These are phyloP conservation scores for Dendrobium officinale DNA, from an alignment of 106 monocot genomes.

Conservation along the genomic window DNA sequence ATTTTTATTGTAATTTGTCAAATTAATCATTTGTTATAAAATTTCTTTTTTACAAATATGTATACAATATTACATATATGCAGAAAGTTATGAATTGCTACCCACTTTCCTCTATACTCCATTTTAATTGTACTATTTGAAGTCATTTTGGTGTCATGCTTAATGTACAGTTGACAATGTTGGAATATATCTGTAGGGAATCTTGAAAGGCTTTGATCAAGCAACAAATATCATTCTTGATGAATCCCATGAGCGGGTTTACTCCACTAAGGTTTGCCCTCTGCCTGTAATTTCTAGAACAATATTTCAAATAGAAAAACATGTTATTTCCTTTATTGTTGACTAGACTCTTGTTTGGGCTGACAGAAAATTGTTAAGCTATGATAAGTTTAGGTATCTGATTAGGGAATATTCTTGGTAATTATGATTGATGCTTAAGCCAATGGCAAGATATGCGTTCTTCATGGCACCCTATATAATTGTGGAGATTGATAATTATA, in stretches of 20 bases:
- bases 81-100: background rate
- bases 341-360: background rate
- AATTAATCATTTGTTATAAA: slow-evolving; percentile 2
- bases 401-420: background rate
- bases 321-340: slow-evolving; percentile 6
- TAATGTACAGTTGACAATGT: background rate
- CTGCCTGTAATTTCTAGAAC: background rate
- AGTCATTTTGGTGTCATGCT: background rate
- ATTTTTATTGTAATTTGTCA: background rate
- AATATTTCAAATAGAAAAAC: background rate
- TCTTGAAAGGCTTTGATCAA: slow-evolving; percentile 91
- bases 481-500: too few relatives aligned
- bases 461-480: too few relatives aligned
- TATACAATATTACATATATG: background rate
- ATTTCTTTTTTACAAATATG: background rate
- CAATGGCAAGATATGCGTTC: background rate
- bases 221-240: slow-evolving; percentile 97
- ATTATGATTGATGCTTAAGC: background rate
- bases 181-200: slow-evolving; percentile 34
- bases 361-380: background rate
- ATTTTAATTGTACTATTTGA: background rate
- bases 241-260: slow-evolving; percentile 94
- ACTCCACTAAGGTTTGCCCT: slow-evolving; percentile 78
- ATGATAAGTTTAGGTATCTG: background rate
- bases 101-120: background rate